Conservation (phyloP, 164 flowering plant species). For the grape (Vitis vinifera) region ASM3070453v1 NC_081822.1:1402001-1402500, state of each 20-base stretch:
- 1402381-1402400: no score
- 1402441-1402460: no score
- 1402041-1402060: conserved; percentile 69
- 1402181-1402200: conserved; percentile 73
- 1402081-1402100: conserved; percentile 15
- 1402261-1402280: conserved; percentile 75
- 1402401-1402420: no score
- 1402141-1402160: conserved; percentile 54
- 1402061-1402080: conserved; percentile 82
- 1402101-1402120: neutral
- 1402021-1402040: conserved; percentile 74
- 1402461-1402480: no score
- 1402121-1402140: conserved; percentile 1
- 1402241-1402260: conserved; percentile 53
- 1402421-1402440: no score
- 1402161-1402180: conserved; percentile 94
- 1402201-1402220: conserved; percentile 73
- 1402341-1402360: no score
- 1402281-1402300: conserved; percentile 77
- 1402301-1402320: conserved; percentile 16
- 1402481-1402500: no score
- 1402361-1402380: no score
- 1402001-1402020: conserved; percentile 82
- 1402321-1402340: neutral
- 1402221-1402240: conserved; percentile 32